A percentile compares a stretch with the other conserved stretches of the same genome.
Conservation (phyloP, 2,329 filamentous ascomycete genomes). For the Aspergillus brasiliensis region DNA sequence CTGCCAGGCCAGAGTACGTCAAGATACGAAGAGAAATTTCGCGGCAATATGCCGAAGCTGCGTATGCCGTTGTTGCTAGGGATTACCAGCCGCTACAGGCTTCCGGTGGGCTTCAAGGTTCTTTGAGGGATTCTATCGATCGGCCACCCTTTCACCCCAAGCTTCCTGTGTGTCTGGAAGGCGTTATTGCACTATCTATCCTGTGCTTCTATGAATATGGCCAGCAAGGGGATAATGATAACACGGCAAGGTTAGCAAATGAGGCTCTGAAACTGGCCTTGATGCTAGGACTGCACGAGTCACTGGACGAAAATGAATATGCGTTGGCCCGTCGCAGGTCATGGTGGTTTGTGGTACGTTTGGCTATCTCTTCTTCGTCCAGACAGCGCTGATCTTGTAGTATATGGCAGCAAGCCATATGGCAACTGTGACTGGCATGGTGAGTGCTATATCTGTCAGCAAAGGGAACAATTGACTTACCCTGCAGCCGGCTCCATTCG, state of each 20-base stretch:
- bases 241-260: conserved; percentile 32
- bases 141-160: conserved; percentile 20
- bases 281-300: conserved; percentile 28
- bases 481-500: conserved; percentile 16
- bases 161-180: conserved; percentile 30
- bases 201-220: conserved; percentile 35
- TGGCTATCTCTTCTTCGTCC: neutral
- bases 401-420: conserved; percentile 56
- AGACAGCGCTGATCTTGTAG: conserved; percentile 23
- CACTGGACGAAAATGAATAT: conserved; percentile 21
- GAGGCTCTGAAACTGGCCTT: conserved; percentile 31
- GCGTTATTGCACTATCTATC: conserved; percentile 28
- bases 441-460: conserved; percentile 26
- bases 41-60: conserved; percentile 26
- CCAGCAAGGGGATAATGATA: conserved; percentile 32
- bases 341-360: conserved; percentile 35
- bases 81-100: conserved; percentile 27
- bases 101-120: conserved; percentile 13
- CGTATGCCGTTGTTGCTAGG: conserved; percentile 27
- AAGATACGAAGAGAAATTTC: conserved; percentile 26
- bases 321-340: conserved; percentile 27
- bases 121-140: conserved; percentile 2
- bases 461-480: neutral
- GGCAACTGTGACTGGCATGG: conserved; percentile 55
- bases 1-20: conserved; percentile 22